Evolutionary conservation across 306 rosid genomes (phyloP), one percentile per base, ranked within the genome.

Genomic region (Oxytropis ochrocephala): DNA sequence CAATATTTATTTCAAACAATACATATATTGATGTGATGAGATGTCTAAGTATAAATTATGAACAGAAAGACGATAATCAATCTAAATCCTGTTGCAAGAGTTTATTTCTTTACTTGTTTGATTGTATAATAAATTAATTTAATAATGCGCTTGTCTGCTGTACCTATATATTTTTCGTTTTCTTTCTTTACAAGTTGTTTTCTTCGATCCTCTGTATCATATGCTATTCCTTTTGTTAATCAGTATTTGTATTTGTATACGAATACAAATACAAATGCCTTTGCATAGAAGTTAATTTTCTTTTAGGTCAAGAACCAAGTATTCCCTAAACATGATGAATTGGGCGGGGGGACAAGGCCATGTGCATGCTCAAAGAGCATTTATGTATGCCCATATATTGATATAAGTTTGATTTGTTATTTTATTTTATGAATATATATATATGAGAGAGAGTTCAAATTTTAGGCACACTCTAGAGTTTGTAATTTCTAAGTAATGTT

Each of bases 351-450:
- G 81, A 84, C 97, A 87, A 44, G 36, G 72, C 57, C 95, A 91
- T 88, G 95, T 87, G 96, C 87, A 78, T 62, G 78, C 64, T 64
- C 75, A 75, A 60, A 82, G 60, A 61, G 83, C 88, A 88, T 86
- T 88, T 78, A 79, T 79, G 85, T 76, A 70, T 73, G 82, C 47
- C 71, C 83, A n/a, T n/a, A n/a, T n/a, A n/a, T 59, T 35, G 36
- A 49, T 53, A 24, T 8, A 21, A 36, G 30, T 62, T 63, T 29
- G 3, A 43, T 43, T 43, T 53, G 13, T 69, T 52, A 53, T 68
- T 52, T 11, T 52, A 36, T 11, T 41, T 51, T 32, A 47, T n/a
- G n/a, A n/a, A n/a, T n/a, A n/a, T n/a, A 21, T 21, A 21, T 21
- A 21, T 21, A 2, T 1, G 27, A 21, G 27, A 21, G 2, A 21